phyloP scores from a whole-genome alignment of 148 eudicot species.

The Camellia granthamiana region DNA sequence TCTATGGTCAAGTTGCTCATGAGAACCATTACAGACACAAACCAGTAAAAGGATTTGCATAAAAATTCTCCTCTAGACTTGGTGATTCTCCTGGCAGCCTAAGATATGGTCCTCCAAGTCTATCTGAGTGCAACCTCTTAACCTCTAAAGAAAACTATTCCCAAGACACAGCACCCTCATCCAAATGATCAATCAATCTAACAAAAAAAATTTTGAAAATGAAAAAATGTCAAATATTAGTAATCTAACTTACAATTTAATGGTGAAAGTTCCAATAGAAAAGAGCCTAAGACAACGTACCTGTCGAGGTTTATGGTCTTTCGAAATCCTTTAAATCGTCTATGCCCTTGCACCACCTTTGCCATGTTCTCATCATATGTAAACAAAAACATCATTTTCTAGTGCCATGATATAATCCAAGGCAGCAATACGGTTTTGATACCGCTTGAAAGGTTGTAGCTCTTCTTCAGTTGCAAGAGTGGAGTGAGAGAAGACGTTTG shows the following conservation, averaged over 20 bases:
- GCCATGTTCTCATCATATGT: conserved; percentile 84
- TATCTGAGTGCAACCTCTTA: conserved; percentile 38
- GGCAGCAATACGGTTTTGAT: conserved; percentile 64
- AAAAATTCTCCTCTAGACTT: conserved; percentile 54
- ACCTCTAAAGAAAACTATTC: conserved; percentile 45
- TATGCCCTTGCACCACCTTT: conserved; percentile 73
- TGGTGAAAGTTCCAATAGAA: not conserved
- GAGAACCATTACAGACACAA: conserved; percentile 52
- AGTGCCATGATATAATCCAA: conserved; percentile 59
- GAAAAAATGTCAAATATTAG: not conserved
- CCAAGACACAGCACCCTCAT: conserved; percentile 54
- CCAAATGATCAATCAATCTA: conserved; percentile 47
- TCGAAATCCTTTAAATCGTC: conserved; percentile 58
- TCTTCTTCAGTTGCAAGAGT: conserved; percentile 54
- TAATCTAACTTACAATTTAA: not conserved
- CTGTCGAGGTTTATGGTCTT: conserved; percentile 71
- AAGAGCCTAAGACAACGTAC: conserved; percentile 20
- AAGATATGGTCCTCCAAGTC: conserved; percentile 48
- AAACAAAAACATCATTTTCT: conserved; percentile 63
- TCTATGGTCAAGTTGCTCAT: conserved; percentile 10
- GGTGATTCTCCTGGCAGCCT: conserved; percentile 44
- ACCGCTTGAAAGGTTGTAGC: conserved; percentile 37
- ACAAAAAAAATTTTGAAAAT: conserved; percentile 43
- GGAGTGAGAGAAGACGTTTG: conserved; percentile 55
- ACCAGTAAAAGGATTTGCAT: conserved; percentile 75